These are phyloP conservation scores for Termitomyces sp. DNA, from an alignment of 768 basidiomycete species.

Conservation along the genomic window DNA sequence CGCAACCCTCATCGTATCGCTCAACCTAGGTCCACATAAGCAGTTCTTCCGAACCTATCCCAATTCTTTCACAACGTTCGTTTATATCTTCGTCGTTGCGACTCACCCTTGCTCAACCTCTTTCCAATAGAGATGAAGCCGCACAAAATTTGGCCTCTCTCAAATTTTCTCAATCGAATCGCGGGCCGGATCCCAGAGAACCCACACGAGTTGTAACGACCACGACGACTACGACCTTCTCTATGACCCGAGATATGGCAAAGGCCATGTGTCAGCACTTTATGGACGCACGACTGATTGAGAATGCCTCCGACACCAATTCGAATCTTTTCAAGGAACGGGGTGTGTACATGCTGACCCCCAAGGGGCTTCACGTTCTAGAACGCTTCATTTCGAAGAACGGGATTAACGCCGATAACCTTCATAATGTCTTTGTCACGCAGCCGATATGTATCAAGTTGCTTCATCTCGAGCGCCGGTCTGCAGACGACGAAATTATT, in stretches of 20 bases:
- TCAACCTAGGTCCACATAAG: conserved; percentile 84
- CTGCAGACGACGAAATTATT: conserved; percentile 95
- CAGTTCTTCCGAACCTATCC: conserved; percentile 95
- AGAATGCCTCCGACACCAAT: conserved; percentile 89
- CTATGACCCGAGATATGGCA: conserved; percentile 99
- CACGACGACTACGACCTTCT: conserved; percentile 98
- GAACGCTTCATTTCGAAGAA: conserved; percentile 99
- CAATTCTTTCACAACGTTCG: conserved; percentile 95
- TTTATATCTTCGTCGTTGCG: conserved; percentile 17
- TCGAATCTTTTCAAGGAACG: conserved; percentile 96
- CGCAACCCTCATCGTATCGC: conserved; percentile 92
- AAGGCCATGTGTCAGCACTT: conserved; percentile 99
- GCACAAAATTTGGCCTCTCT: conserved; percentile 89
- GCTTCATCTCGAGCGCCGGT: conserved; percentile 91
- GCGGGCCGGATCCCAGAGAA: conserved; percentile 97
- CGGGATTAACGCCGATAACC: conserved; percentile 93
- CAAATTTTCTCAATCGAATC: conserved; percentile 99
- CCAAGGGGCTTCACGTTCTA: conserved; percentile 97
- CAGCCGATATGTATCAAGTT: conserved; percentile 98
- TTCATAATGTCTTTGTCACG: conserved; percentile 82
- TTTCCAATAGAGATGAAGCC: conserved; percentile 79
- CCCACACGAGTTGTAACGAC: conserved; percentile 98
- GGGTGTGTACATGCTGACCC: conserved; percentile 92
- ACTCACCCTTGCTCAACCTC: conserved; percentile 9
- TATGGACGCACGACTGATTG: conserved; percentile 97